Conservation (phyloP, 345 rosid species). For the Sapria himalayana region DNA sequence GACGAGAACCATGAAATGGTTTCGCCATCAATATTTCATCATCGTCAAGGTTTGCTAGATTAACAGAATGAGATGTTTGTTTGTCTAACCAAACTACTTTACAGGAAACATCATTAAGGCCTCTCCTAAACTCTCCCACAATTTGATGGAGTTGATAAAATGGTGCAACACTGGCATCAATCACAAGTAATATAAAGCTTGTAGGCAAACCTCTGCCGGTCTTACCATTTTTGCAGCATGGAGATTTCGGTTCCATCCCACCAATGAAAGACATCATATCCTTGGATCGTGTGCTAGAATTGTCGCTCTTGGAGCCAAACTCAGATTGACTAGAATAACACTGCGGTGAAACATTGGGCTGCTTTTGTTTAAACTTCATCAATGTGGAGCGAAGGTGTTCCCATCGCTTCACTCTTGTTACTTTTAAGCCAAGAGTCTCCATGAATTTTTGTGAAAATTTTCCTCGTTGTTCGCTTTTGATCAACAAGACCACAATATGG, state of each 20-base stretch:
- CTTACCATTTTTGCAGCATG: slow-evolving; percentile 9
- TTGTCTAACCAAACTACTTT: slow-evolving; percentile 57
- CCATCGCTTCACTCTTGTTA: slow-evolving; percentile 22
- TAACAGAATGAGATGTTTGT: slow-evolving; percentile 13
- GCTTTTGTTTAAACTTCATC: slow-evolving; percentile 16
- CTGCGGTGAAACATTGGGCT: slow-evolving; percentile 16
- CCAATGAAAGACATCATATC: slow-evolving; percentile 36
- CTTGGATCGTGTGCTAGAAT: slow-evolving; percentile 13
- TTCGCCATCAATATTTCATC: slow-evolving; percentile 11
- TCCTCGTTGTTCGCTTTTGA: slow-evolving; percentile 29
- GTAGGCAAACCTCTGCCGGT: slow-evolving; percentile 3
- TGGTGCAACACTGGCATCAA: slow-evolving; percentile 36
- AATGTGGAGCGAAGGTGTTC: slow-evolving; percentile 16
- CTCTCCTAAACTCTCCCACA: slow-evolving; percentile 27
- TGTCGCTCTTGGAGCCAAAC: slow-evolving; percentile 16
- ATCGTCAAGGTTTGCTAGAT: slow-evolving; percentile 3
- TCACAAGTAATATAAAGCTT: slow-evolving; percentile 25
- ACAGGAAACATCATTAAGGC: slow-evolving; percentile 13
- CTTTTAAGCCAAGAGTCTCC: slow-evolving; percentile 33
- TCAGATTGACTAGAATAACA: slow-evolving; percentile 28
- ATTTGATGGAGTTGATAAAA: slow-evolving; percentile 11
- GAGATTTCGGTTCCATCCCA: slow-evolving; percentile 18
- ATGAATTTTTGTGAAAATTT: slow-evolving; percentile 26
- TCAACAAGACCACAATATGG: slow-evolving; percentile 42
- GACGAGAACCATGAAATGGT: slow-evolving; percentile 66